Evolutionary conservation across 768 basidiomycete species (phyloP).

Genomic region (Podaxis rugospora): DNA sequence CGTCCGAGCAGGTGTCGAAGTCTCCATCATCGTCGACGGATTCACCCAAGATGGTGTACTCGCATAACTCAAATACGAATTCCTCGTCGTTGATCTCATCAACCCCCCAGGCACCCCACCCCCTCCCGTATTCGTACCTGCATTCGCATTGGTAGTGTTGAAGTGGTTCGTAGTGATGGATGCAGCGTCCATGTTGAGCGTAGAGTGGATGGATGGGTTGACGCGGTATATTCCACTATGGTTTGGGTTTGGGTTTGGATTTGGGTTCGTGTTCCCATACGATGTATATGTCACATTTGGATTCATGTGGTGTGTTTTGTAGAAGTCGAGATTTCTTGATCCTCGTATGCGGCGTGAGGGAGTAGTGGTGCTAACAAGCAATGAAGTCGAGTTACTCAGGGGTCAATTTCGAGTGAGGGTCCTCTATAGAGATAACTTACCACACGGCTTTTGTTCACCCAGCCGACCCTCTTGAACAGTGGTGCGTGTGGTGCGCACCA

Average conservation of each 20-base stretch:
- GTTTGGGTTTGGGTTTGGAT: not conserved
- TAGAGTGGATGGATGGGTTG: not conserved
- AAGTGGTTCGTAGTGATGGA: not conserved
- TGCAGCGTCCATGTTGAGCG: not conserved
- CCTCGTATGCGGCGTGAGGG: too few species aligned
- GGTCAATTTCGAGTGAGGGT: not conserved
- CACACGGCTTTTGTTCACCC: not conserved
- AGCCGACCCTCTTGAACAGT: not conserved
- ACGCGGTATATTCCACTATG: not conserved
- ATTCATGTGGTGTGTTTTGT: not conserved
- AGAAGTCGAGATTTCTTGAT: not conserved
- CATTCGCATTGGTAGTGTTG: not conserved
- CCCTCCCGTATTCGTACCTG: not conserved
- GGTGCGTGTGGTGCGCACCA: not conserved
- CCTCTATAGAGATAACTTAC: not conserved
- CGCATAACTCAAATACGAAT: constrained; percentile 10
- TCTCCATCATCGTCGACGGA: constrained; percentile 10
- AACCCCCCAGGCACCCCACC: not conserved
- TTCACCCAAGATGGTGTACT: constrained; percentile 8
- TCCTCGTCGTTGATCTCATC: not conserved
- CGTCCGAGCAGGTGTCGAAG: constrained; percentile 5
- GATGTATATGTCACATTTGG: constrained; percentile 8
- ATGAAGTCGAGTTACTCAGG: not conserved
- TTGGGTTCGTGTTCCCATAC: not conserved
- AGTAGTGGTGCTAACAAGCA: not conserved